Evolutionary conservation across 208 protist genomes (phyloP).

Genomic region (Leishmania tarentolae): DNA sequence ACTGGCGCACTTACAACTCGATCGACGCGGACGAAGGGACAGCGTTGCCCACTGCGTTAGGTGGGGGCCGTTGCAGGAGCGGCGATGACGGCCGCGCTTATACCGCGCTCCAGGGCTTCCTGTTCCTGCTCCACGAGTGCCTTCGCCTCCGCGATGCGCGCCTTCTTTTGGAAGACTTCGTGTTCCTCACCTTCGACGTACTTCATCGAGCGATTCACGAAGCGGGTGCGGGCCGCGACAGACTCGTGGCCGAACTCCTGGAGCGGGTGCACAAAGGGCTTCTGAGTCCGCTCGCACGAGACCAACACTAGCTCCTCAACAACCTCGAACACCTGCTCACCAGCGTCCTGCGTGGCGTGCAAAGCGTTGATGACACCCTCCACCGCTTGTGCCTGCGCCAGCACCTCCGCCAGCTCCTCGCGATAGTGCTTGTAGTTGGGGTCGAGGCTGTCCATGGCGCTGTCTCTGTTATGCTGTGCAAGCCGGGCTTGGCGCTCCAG

Average conservation of each 20-base stretch:
- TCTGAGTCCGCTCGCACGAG: slow-evolving; percentile 44
- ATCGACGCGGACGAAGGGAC: slow-evolving; percentile 1
- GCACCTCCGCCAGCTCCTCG: slow-evolving; percentile 62
- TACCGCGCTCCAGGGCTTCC: slow-evolving; percentile 48
- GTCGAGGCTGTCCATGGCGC: slow-evolving; percentile 86
- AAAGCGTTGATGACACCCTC: slow-evolving; percentile 81
- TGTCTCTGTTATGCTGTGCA: slow-evolving; percentile 78
- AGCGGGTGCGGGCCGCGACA: slow-evolving; percentile 66
- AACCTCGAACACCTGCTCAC: slow-evolving; percentile 79
- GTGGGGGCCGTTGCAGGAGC: neutral
- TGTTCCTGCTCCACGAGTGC: slow-evolving; percentile 65
- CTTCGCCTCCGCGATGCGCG: slow-evolving; percentile 63
- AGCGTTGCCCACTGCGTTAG: slow-evolving; percentile 5
- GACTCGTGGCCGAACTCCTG: slow-evolving; percentile 76
- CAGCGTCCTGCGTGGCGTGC: slow-evolving; percentile 81
- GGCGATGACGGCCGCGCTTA: slow-evolving; percentile 27
- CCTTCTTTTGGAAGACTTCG: slow-evolving; percentile 64
- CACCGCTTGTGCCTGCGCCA: slow-evolving; percentile 72
- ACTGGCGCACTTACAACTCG: neutral
- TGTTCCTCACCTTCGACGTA: slow-evolving; percentile 84
- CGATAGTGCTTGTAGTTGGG: slow-evolving; percentile 79
- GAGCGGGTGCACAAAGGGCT: slow-evolving; percentile 73
- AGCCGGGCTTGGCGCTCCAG: slow-evolving; percentile 84
- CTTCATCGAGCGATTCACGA: slow-evolving; percentile 73
- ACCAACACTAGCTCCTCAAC: slow-evolving; percentile 59